Evolutionary conservation across 2,329 filamentous ascomycete genomes (phyloP).

Genomic region (Penicillium sp.): DNA sequence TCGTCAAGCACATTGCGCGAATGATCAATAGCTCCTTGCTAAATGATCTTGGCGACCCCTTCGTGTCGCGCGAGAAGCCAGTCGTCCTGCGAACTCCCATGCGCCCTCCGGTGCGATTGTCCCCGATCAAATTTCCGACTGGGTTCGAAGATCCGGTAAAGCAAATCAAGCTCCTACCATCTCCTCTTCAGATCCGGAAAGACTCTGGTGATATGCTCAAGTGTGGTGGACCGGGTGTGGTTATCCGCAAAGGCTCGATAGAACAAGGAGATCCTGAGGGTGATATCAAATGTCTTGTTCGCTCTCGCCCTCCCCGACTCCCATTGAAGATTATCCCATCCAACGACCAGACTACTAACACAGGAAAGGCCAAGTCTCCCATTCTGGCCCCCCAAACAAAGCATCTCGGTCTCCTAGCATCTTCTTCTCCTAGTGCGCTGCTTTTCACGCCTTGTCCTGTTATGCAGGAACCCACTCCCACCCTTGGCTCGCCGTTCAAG

Average conservation of each 20-base stretch:
- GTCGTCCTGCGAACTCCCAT: background rate
- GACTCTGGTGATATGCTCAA: constrained; percentile 4
- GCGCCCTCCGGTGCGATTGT: background rate
- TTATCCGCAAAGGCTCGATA: background rate
- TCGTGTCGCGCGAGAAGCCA: constrained; percentile 15
- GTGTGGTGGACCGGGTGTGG: background rate
- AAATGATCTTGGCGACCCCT: constrained; percentile 25
- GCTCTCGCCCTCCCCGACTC: constrained; percentile 20
- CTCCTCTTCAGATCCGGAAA: constrained; percentile 31
- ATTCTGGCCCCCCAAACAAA: background rate
- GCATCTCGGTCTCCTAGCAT: background rate
- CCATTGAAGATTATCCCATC: constrained; percentile 24
- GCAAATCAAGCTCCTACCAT: constrained; percentile 21
- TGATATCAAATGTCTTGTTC: background rate
- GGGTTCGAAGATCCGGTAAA: constrained; percentile 3
- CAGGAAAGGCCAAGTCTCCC: background rate
- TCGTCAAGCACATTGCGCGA: constrained; percentile 26
- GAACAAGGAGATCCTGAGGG: background rate
- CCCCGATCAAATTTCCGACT: constrained; percentile 3
- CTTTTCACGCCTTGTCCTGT: background rate
- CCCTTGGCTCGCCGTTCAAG: background rate
- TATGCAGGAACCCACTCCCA: background rate
- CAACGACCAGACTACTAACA: constrained; percentile 3
- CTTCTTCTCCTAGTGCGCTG: background rate
- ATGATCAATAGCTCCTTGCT: constrained; percentile 30